These are phyloP conservation scores for Yamadazyma endophytica DNA, from an alignment of 805 yeast species.

Conservation along the genomic window DNA sequence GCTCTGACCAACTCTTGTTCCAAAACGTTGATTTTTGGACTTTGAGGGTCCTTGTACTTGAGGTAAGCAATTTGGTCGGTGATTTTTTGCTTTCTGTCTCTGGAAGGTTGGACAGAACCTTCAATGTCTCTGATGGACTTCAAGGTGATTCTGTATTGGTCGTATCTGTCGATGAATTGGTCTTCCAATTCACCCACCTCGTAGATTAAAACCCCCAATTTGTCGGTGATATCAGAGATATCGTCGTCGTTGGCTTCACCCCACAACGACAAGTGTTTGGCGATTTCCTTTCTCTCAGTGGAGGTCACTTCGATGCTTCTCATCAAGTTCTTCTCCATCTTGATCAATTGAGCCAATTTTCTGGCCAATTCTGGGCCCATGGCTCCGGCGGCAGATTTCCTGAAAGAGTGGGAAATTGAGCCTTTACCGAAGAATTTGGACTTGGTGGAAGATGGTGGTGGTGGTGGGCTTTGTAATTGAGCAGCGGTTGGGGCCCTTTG, in stretches of 20 bases:
- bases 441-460: conserved; percentile 74
- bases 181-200: conserved; percentile 98
- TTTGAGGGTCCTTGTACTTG: conserved; percentile 97
- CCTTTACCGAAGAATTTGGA: conserved; percentile 71
- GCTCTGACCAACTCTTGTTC: conserved; percentile 99
- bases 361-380: conserved; percentile 94
- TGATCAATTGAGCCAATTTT: conserved; percentile 85
- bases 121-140: conserved; percentile 95
- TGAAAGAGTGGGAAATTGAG: conserved; percentile 62
- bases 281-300: conserved; percentile 91
- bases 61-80: conserved; percentile 96
- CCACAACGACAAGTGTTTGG: conserved; percentile 95
- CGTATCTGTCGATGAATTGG: conserved; percentile 96
- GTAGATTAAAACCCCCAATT: conserved; percentile 90
- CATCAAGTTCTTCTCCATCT: conserved; percentile 95
- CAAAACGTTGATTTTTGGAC: conserved; percentile 90
- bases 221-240: conserved; percentile 94
- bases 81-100: conserved; percentile 96
- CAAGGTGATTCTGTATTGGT: conserved; percentile 93
- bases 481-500: conserved; percentile 80
- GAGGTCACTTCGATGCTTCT: conserved; percentile 91
- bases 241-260: conserved; percentile 98
- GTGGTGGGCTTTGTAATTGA: conserved; percentile 75
- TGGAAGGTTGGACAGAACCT: conserved; percentile 95
- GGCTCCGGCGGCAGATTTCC: conserved; percentile 84